phyloP scores from a whole-genome alignment of 2,329 filamentous ascomycete genomes.

The Rhexocercosporidium sp. region DNA sequence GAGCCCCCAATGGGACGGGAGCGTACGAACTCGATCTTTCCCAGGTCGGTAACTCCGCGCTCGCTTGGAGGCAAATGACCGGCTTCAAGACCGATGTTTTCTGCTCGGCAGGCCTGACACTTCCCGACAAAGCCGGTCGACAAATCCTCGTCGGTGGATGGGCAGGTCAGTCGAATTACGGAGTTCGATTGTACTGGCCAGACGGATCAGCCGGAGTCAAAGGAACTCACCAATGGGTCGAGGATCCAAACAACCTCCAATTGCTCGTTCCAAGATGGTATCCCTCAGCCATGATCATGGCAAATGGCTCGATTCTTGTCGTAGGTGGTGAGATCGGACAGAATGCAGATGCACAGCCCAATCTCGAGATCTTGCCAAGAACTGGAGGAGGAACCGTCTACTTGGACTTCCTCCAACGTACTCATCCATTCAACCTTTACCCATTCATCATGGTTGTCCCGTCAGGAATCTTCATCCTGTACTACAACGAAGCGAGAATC shows the following conservation, averaged over 20 bases:
- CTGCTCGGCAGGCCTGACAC: slow-evolving; percentile 66
- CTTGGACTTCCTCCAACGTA: slow-evolving; percentile 66
- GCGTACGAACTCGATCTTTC: slow-evolving; percentile 69
- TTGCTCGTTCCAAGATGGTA: slow-evolving; percentile 69
- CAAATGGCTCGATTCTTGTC: slow-evolving; percentile 68
- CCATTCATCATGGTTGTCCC: slow-evolving; percentile 68
- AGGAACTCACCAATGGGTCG: slow-evolving; percentile 68
- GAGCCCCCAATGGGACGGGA: slow-evolving; percentile 62
- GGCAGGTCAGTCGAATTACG: slow-evolving; percentile 65
- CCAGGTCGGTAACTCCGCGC: slow-evolving; percentile 55
- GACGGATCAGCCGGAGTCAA: slow-evolving; percentile 62
- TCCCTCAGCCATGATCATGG: slow-evolving; percentile 65
- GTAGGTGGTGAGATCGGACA: slow-evolving; percentile 69
- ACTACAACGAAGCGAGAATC: slow-evolving; percentile 73
- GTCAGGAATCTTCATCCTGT: slow-evolving; percentile 66
- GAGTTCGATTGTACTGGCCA: slow-evolving; percentile 65
- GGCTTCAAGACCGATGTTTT: slow-evolving; percentile 68
- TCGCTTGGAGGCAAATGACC: slow-evolving; percentile 65
- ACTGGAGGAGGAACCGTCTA: slow-evolving; percentile 54
- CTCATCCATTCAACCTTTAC: slow-evolving; percentile 71
- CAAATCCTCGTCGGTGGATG: slow-evolving; percentile 72
- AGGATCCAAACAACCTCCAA: slow-evolving; percentile 58
- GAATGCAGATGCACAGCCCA: slow-evolving; percentile 65
- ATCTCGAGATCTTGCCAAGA: slow-evolving; percentile 65
- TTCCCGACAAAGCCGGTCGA: slow-evolving; percentile 68